Conservation (phyloP, 2,329 filamentous ascomycete species). For the Fusarium neocosmosporiellum region DNA sequence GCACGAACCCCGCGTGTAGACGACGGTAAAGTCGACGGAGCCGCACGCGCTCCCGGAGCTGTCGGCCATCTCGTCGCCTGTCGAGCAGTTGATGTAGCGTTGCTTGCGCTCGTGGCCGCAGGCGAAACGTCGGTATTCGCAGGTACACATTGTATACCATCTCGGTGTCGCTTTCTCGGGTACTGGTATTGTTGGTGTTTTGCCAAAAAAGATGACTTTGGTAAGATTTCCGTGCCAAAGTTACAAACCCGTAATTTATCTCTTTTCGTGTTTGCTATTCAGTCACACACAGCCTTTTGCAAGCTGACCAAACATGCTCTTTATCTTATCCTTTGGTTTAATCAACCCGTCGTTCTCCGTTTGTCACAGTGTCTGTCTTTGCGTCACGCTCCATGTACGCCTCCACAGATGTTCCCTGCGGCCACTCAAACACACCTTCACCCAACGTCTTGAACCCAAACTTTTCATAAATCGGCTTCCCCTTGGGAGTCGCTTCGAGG, state of each 20-base stretch:
- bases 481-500: conserved; percentile 62
- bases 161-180: conserved; percentile 5
- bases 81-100: conserved; percentile 34
- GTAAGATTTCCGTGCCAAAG: neutral
- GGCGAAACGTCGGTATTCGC: conserved; percentile 20
- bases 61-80: conserved; percentile 22
- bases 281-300: conserved; percentile 17
- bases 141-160: conserved; percentile 37
- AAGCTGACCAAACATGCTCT: conserved; percentile 4
- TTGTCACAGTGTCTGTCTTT: conserved; percentile 10
- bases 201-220: neutral
- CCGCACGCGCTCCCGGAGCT: conserved; percentile 32
- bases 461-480: conserved; percentile 59
- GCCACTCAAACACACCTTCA: conserved; percentile 46
- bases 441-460: conserved; percentile 59
- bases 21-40: conserved; percentile 24
- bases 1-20: conserved; percentile 10
- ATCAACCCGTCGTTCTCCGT: conserved; percentile 15
- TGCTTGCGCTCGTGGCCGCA: conserved; percentile 37
- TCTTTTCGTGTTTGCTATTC: conserved; percentile 2
- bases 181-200: neutral
- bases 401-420: conserved; percentile 48
- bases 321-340: conserved; percentile 3
- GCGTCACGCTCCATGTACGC: conserved; percentile 51
- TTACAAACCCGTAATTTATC: neutral